Conservation (phyloP, 441 rosid genomes). For the Pelargonium myrrhifolium region DNA sequence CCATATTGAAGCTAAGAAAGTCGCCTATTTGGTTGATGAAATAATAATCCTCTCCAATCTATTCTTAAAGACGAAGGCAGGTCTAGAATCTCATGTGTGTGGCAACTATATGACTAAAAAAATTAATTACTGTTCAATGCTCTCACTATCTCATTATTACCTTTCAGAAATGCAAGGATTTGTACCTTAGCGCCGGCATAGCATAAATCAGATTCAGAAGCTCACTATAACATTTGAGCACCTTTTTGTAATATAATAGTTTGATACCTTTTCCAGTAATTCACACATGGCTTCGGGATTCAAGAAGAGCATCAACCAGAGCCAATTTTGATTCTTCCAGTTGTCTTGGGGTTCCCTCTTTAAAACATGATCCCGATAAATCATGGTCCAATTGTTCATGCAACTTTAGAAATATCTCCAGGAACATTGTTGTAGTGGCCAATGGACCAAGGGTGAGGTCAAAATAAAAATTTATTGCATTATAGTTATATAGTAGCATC, state of each 20-base stretch:
- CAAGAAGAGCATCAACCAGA: not conserved
- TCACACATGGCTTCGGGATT: not conserved
- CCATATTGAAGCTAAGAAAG: not conserved
- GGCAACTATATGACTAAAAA: not conserved
- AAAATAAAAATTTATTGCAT: not conserved
- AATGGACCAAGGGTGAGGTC: not conserved
- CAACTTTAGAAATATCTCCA: not conserved
- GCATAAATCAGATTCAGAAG: too few relatives aligned
- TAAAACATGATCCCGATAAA: not conserved
- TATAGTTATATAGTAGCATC: not conserved
- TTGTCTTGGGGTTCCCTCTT: not conserved
- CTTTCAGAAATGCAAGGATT: not conserved
- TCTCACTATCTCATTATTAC: not conserved
- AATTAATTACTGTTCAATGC: not conserved
- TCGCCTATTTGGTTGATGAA: not conserved
- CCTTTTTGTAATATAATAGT: not conserved
- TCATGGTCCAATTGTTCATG: not conserved
- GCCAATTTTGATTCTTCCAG: not conserved
- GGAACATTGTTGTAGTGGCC: not conserved
- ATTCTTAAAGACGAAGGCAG: not conserved
- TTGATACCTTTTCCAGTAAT: not conserved
- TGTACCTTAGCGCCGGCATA: not conserved
- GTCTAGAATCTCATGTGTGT: not conserved
- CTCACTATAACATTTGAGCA: not conserved
- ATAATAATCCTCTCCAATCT: not conserved